These are phyloP conservation scores for Crithidia mellificae DNA, from an alignment of 208 protist species.

Conservation along the genomic window DNA sequence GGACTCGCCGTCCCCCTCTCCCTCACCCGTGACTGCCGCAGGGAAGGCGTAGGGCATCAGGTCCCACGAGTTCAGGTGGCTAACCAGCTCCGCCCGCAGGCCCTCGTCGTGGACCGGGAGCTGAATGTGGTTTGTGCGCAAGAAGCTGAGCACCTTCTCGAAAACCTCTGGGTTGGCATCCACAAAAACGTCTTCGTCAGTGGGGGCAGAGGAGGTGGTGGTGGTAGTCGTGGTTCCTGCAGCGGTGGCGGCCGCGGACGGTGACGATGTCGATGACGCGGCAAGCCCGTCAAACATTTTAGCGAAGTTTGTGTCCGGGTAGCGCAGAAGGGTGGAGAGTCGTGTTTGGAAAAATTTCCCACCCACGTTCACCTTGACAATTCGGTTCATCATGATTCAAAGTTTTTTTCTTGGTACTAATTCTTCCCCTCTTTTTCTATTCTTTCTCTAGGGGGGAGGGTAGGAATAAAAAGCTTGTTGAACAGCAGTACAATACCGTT, in stretches of 20 bases:
- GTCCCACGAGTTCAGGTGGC: constrained; percentile 66
- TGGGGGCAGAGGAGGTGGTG: neutral
- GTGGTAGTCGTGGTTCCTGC: neutral
- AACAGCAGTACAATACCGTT: too few species aligned
- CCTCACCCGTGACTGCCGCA: constrained; percentile 9
- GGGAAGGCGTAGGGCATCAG: constrained; percentile 77
- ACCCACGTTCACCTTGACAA: constrained; percentile 72
- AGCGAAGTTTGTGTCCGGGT: constrained; percentile 68
- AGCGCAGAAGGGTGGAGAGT: constrained; percentile 66
- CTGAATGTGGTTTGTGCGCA: constrained; percentile 60
- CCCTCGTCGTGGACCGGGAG: constrained; percentile 65
- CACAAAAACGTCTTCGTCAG: constrained; percentile 58
- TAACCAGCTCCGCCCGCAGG: constrained; percentile 66
- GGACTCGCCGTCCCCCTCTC: constrained; percentile 11
- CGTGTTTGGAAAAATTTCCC: constrained; percentile 72
- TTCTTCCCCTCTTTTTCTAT: too few species aligned
- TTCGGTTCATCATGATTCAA: constrained; percentile 31
- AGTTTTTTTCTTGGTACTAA: too few species aligned
- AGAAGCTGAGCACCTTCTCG: constrained; percentile 69
- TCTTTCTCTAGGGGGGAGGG: too few species aligned
- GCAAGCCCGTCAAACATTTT: constrained; percentile 44
- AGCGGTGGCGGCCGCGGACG: neutral
- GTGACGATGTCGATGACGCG: constrained; percentile 7
- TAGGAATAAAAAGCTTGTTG: too few species aligned
- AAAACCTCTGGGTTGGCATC: constrained; percentile 82